phyloP scores from a whole-genome alignment of 2,329 filamentous ascomycete species.

The Aspergillus thermomutatus region DNA sequence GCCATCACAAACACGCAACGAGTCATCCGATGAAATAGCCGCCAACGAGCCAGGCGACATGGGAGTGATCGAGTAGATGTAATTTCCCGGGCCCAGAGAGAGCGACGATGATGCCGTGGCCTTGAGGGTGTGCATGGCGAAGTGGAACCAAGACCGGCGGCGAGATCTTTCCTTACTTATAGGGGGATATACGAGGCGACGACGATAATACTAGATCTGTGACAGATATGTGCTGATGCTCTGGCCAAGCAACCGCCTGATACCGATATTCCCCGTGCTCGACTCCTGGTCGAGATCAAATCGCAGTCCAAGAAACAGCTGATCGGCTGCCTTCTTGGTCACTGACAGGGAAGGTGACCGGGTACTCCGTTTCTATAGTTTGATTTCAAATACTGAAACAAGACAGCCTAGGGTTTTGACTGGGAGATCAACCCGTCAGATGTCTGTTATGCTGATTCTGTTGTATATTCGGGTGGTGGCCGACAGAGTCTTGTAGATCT shows the following conservation, averaged over 20 bases:
- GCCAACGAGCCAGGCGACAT: constrained; percentile 32
- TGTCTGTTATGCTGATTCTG: background rate
- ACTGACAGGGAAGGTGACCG: no score
- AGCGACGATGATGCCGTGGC: constrained; percentile 35
- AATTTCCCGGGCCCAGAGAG: constrained; percentile 37
- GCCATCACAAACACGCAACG: constrained; percentile 41
- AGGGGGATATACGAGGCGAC: background rate
- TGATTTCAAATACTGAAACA: background rate
- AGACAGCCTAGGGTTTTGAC: background rate
- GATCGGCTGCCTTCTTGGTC: no score
- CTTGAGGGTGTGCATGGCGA: constrained; percentile 33
- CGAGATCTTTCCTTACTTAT: constrained; percentile 3
- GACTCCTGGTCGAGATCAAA: no score
- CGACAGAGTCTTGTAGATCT: background rate
- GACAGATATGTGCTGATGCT: background rate
- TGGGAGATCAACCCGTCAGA: background rate
- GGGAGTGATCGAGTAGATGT: constrained; percentile 41
- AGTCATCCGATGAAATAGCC: constrained; percentile 46
- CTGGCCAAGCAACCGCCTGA: no score
- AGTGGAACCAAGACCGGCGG: no score
- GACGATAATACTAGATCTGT: background rate
- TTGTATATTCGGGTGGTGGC: background rate
- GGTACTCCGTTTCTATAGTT: no score
- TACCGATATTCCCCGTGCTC: no score
- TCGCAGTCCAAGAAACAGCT: no score